These are phyloP conservation scores for Rachicladosporium sp. DNA, from an alignment of 2,329 filamentous ascomycete species.

Conservation along the genomic window DNA sequence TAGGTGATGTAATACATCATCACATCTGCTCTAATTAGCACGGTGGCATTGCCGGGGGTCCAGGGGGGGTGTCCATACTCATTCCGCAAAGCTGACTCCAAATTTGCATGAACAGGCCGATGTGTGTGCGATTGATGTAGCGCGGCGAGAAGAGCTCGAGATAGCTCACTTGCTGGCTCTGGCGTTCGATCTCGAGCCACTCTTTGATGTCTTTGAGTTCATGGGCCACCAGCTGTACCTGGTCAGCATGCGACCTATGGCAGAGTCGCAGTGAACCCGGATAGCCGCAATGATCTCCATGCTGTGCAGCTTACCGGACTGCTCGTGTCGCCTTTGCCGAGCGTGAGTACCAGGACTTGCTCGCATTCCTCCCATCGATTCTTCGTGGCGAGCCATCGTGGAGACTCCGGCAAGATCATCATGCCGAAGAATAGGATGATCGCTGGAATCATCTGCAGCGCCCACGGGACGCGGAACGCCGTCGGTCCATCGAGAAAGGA, in stretches of 20 bases:
- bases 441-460: conserved; percentile 30
- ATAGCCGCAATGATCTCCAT: too few species aligned
- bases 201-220: conserved; percentile 65
- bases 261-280: too few species aligned
- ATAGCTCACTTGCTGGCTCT: conserved; percentile 57
- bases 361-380: conserved; percentile 34
- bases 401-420: conserved; percentile 33
- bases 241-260: too few species aligned
- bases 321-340: conserved; percentile 25
- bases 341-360: conserved; percentile 30
- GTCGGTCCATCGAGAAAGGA: conserved; percentile 36
- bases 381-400: conserved; percentile 34
- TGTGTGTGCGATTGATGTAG: conserved; percentile 58
- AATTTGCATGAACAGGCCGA: conserved; percentile 59
- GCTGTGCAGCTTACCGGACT: conserved; percentile 5
- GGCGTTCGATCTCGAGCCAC: conserved; percentile 56
- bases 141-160: conserved; percentile 56
- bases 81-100: conserved; percentile 64
- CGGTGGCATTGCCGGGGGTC: conserved; percentile 39
- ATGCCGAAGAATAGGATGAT: conserved; percentile 27
- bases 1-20: conserved; percentile 33
- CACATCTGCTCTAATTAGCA: conserved; percentile 15
- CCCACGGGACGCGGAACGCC: conserved; percentile 41
- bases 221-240: conserved; percentile 41
- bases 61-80: conserved; percentile 32